Conservation (phyloP, 2,329 filamentous ascomycete genomes). For the Periglandula ipomoeae region DNA sequence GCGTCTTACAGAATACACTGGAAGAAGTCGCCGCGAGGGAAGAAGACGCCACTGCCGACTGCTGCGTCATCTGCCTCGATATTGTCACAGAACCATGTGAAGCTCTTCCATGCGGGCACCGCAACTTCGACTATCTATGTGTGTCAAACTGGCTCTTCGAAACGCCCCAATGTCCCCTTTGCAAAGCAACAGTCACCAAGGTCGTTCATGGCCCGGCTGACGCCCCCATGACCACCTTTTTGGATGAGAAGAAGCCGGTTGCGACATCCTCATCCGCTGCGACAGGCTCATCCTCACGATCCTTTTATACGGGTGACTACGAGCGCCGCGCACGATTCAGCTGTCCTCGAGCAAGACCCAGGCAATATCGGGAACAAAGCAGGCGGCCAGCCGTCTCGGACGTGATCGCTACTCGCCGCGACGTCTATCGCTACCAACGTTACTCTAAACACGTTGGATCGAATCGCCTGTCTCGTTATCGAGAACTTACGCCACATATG, state of each 20-base stretch:
- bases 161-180: slow-evolving; percentile 67
- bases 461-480: slow-evolving; percentile 68
- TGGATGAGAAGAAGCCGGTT: slow-evolving; percentile 33
- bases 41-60: slow-evolving; percentile 21
- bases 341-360: neutral
- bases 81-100: slow-evolving; percentile 61
- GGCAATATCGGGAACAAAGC: slow-evolving; percentile 5
- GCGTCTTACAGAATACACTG: slow-evolving; percentile 36
- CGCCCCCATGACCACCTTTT: slow-evolving; percentile 38
- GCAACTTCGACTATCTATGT: slow-evolving; percentile 78
- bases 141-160: slow-evolving; percentile 73
- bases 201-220: slow-evolving; percentile 56
- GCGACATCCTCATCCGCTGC: neutral
- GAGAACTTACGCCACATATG: slow-evolving; percentile 58
- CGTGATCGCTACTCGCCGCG: slow-evolving; percentile 44
- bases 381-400: neutral
- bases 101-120: slow-evolving; percentile 68
- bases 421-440: slow-evolving; percentile 62
- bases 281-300: slow-evolving; percentile 2
- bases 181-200: slow-evolving; percentile 46
- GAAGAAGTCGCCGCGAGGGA: slow-evolving; percentile 27
- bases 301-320: neutral
- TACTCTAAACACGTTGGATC: slow-evolving; percentile 78
- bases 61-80: slow-evolving; percentile 85
- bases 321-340: neutral